Evolutionary conservation across 345 rosid genomes (phyloP).

Genomic region (Brassica rapa): DNA sequence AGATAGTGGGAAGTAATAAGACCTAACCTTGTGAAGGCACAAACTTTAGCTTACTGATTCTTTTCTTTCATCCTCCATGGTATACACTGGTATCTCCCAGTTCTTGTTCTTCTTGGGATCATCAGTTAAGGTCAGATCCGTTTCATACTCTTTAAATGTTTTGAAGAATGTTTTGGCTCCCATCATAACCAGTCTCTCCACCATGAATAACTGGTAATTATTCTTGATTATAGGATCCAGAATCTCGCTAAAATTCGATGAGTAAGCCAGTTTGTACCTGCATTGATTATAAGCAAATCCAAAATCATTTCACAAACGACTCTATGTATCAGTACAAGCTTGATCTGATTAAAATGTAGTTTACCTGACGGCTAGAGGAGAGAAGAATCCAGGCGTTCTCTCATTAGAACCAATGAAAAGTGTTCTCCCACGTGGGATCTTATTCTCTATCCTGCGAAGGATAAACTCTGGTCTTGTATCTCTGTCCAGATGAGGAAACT

Average conservation of each 20-base stretch:
- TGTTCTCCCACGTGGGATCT: neutral
- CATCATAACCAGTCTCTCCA: neutral
- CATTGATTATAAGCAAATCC: neutral
- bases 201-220: neutral
- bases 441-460: neutral
- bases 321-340: neutral
- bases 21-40: neutral
- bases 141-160: neutral
- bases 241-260: neutral
- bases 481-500: neutral
- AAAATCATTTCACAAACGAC: neutral
- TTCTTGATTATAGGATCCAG: neutral
- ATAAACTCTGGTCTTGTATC: neutral
- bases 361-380: neutral
- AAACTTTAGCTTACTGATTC: neutral
- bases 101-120: neutral
- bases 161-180: neutral
- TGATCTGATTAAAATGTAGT: neutral
- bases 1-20: neutral
- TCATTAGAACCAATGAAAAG: slow-evolving; percentile 3
- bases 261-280: slow-evolving; percentile 1
- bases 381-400: neutral
- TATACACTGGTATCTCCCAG: neutral
- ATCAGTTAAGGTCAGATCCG: neutral
- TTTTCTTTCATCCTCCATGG: neutral